A percentile compares a stretch with the other conserved stretches of the same genome.
Conservation (phyloP, 2,329 filamentous ascomycete species). For the Zarea fungicola region DNA sequence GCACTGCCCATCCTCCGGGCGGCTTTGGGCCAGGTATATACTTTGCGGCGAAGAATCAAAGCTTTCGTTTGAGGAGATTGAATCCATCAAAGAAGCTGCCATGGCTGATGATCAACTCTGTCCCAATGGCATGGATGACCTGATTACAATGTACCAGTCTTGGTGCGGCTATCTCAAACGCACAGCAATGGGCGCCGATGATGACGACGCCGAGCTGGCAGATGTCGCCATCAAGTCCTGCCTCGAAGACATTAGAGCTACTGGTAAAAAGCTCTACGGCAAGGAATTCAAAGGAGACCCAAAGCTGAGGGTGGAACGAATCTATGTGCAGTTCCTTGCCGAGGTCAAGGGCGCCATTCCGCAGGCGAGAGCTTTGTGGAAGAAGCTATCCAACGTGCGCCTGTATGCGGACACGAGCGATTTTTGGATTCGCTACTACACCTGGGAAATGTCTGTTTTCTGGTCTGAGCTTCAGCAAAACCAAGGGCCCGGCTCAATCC, state of each 20-base stretch:
- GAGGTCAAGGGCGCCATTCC: conserved; percentile 75
- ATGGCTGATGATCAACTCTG: conserved; percentile 82
- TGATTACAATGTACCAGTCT: conserved; percentile 84
- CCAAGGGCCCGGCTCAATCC: conserved; percentile 31
- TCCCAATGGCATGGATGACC: conserved; percentile 77
- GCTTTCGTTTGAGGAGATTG: conserved; percentile 72
- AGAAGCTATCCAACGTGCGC: conserved; percentile 58
- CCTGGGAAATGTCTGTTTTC: conserved; percentile 77
- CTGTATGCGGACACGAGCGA: conserved; percentile 74
- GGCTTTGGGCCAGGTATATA: conserved; percentile 85
- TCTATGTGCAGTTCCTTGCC: conserved; percentile 86
- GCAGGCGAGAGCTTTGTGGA: conserved; percentile 73
- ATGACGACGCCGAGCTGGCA: conserved; percentile 75
- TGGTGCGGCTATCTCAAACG: conserved; percentile 95
- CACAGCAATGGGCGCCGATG: conserved; percentile 68
- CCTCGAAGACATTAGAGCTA: conserved; percentile 77
- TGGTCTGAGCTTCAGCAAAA: conserved; percentile 29
- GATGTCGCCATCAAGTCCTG: conserved; percentile 84
- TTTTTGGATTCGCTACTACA: conserved; percentile 90
- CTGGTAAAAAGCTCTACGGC: conserved; percentile 69
- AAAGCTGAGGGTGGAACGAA: conserved; percentile 80
- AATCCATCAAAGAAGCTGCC: conserved; percentile 85
- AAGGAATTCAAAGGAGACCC: conserved; percentile 78
- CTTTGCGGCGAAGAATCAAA: conserved; percentile 75
- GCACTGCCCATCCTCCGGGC: conserved; percentile 90